Evolutionary conservation across 768 basidiomycete species (phyloP), one percentile per base, ranked within the genome.

Genomic region (Boletus vinaceobasis): DNA sequence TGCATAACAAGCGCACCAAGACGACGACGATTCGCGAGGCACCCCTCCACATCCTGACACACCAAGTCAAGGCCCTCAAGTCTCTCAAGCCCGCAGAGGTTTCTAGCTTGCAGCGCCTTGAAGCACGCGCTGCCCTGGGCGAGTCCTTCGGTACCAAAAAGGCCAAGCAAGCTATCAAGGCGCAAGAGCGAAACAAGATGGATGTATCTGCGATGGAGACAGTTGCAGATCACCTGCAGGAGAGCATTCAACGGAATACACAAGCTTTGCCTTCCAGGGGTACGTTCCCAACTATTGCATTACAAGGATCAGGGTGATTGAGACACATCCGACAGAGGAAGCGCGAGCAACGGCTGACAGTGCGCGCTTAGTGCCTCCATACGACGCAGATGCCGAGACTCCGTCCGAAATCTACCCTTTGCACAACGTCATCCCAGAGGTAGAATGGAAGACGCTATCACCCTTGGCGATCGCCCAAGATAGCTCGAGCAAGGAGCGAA

Each of bases 61-160:
- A 86, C 37, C 81, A 85, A 23, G 91, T 96, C 55, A 98, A 96
- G 70, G 84, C 88, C 8, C 77, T 96, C 43, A 93, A 94, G 71
- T 78, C 79, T 33, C 74, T 84, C 37, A 69, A 77, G 17, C 74
- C 81, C 14, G 71, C 79, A 5, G 72, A 76, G 13, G 79, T 79
- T 8, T 79, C 83, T 15, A 70, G 75, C 9, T 73, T 81, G 46
- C 61, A 76, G 44, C 80, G 85, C 55, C 73, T 79, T 38, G 79
- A 85, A 48, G 87, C 86, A 15, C 80, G 86, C 39, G 89, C 82
- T 51, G 77, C 82, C n/a, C 81, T 99, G 2, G 94, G 96, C 32
- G 87, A 93, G 69, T 83, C 89, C 1, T 99, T 99, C 60, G 96
- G 96, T 21, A 96, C 94, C 26, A 91, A 93, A 74, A 98, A 97